Evolutionary conservation across 169 alveolate genomes (phyloP), one percentile per base, ranked within the genome.

Genomic region (Sarcocystis neurona): DNA sequence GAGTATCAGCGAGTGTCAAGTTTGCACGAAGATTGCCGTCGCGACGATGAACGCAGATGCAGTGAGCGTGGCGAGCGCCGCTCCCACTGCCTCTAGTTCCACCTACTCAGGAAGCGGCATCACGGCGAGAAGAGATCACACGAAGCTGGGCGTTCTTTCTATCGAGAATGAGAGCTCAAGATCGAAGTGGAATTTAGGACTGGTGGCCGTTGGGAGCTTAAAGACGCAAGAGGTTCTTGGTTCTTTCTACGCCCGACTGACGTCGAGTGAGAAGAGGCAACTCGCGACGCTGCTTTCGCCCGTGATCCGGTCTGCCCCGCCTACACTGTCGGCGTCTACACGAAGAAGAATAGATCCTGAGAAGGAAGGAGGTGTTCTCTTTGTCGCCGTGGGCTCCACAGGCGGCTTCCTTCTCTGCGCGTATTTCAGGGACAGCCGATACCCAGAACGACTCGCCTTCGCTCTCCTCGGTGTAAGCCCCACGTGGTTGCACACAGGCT

Each of bases 381-480:
- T 79, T 39, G 53, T 79, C 3, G 70, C 58, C 8, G 60, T 37
- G 1, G 87, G 53, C 48, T 30, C 75, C 8, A 44, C 87, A 18
- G 87, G 70, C 3, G 5, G 48, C 6, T 37, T 79, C 32, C 47
- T 79, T 3, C 39, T 50, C 34, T 72, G 87, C 15, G 48, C 46
- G 2, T 44, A 44, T 34, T 10, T 50, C 30, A 30, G 30, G 37
- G 75, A 79, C 87, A 79, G 34, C 37, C 2, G 5, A 23, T 79
- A 79, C 32, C 53, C 87, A 1, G 75, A 53, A 18, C 87, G 87
- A 23, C 10, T 50, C 4, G 87, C 87, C 1, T 79, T 44, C 53
- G 47, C 43, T 15, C 20, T 79, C 39, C 37, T 79, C 27, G 23
- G 78, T 30, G 87, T 79, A 27, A 79, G 87, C 23, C 39, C 34